phyloP scores from a whole-genome alignment of 768 basidiomycete genomes.

The Tricholoma terreum region DNA sequence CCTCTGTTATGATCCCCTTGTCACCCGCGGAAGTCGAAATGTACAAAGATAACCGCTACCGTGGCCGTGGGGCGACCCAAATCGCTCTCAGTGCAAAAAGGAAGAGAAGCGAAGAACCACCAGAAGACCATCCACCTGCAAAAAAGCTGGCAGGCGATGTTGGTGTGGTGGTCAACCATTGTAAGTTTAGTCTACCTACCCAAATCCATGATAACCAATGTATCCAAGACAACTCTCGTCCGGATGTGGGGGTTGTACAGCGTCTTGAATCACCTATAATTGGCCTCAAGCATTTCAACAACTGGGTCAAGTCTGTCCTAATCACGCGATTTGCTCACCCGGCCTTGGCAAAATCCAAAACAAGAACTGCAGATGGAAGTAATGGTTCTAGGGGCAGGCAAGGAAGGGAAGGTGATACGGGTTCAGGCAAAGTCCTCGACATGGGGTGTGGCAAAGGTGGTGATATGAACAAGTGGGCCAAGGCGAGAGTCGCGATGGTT shows the following conservation, averaged over 20 bases:
- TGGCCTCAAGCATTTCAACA: conserved; percentile 96
- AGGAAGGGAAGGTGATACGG: conserved; percentile 26
- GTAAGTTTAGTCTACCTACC: conserved; percentile 41
- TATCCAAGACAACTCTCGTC: conserved; percentile 80
- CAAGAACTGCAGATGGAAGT: conserved; percentile 22
- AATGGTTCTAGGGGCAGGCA: conserved; percentile 22
- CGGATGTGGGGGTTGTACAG: conserved; percentile 84
- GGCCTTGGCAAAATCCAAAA: conserved; percentile 43
- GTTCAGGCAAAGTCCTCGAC: conserved; percentile 81
- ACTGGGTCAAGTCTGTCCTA: conserved; percentile 98
- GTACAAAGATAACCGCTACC: conserved; percentile 54
- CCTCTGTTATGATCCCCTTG: conserved; percentile 62
- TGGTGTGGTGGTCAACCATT: conserved; percentile 73
- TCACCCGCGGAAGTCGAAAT: conserved; percentile 57
- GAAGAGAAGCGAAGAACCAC: conserved; percentile 27
- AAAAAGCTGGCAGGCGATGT: conserved; percentile 68
- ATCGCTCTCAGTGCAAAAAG: conserved; percentile 30
- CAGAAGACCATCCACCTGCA: conserved; percentile 34
- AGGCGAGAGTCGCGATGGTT: conserved; percentile 76
- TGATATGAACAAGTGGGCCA: conserved; percentile 93
- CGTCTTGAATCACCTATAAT: conserved; percentile 92
- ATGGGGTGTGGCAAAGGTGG: conserved; percentile 99
- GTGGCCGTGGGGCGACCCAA: conserved; percentile 52
- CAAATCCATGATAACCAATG: conserved; percentile 1
- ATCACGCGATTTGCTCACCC: conserved; percentile 88